These are phyloP conservation scores for Cladophialophora immunda DNA, from an alignment of 2,329 filamentous ascomycete genomes.

Conservation along the genomic window DNA sequence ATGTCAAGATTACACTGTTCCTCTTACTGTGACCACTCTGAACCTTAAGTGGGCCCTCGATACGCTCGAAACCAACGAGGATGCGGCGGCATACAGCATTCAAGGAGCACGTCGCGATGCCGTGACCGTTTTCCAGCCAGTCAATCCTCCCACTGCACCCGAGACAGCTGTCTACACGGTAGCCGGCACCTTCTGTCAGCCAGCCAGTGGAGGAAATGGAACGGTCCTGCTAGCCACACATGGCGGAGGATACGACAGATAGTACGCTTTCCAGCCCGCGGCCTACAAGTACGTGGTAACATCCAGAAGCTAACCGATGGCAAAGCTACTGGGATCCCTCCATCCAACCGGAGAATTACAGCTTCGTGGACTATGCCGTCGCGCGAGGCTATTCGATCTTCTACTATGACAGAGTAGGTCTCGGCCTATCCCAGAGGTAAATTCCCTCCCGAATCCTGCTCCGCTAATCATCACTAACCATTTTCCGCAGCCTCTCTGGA, in stretches of 20 bases:
- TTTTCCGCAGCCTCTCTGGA: slow-evolving; percentile 2
- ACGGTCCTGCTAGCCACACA: slow-evolving; percentile 24
- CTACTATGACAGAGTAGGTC: slow-evolving; percentile 20
- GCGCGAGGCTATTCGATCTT: slow-evolving; percentile 20
- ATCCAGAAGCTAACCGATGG: neutral
- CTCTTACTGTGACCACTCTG: slow-evolving; percentile 12
- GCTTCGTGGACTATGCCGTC: slow-evolving; percentile 23
- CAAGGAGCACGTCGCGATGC: slow-evolving; percentile 8
- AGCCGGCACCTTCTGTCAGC: slow-evolving; percentile 19
- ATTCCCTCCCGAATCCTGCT: neutral
- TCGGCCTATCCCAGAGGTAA: slow-evolving; percentile 5
- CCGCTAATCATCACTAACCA: neutral
- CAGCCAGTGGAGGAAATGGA: slow-evolving; percentile 6
- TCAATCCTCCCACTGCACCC: neutral
- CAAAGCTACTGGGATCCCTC: slow-evolving; percentile 24
- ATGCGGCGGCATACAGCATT: slow-evolving; percentile 11
- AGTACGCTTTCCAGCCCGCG: neutral
- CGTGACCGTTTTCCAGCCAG: slow-evolving; percentile 1
- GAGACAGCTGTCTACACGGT: slow-evolving; percentile 19
- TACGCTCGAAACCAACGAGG: slow-evolving; percentile 14
- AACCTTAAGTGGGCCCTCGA: slow-evolving; percentile 21
- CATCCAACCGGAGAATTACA: slow-evolving; percentile 19
- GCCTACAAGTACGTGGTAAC: slow-evolving; percentile 3
- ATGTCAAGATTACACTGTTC: slow-evolving; percentile 19
- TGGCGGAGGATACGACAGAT: slow-evolving; percentile 17